Evolutionary conservation across 306 rosid species (phyloP), one percentile per base, ranked within the genome.

Genomic region (Quercus berberidifolia): DNA sequence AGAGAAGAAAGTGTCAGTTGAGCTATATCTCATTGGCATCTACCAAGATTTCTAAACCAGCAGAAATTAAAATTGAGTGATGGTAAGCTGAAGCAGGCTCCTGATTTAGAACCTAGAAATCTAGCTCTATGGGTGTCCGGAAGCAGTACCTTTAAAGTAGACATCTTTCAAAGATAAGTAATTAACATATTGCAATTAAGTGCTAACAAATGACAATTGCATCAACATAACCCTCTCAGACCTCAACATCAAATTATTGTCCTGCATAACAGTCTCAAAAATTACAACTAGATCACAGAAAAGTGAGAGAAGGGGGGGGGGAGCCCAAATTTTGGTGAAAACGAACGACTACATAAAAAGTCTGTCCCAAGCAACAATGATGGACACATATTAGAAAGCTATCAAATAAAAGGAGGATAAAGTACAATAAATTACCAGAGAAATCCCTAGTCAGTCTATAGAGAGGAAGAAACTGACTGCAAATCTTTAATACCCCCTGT

Each of bases 371-470:
- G 82, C 46, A 64, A n/a, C 64, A 71, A 31, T 76, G 35, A 14
- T 6, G 9, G 78, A 55, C 73, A 77, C 64, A 30, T 6, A 64
- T 28, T 21, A 25, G 8, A 67, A 76, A 55, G 15, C 68, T 65
- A 52, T 8, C 14, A 21, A 43, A 73, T 11, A 31, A 41, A 14
- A 72, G 17, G 17, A 31, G n/a, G 57, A 59, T 76, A 74, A 87
- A 80, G 72, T 51, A 76, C 41, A 52, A 64, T 77, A 38, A 80
- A 86, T 87, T 84, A 89, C 89, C 59, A 26, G 84, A 75, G 82
- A 75, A 56, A 71, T 26, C 76, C 71, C 75, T 60, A 57, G 83
- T 59, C 35, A 74, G 67, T 75, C 78, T 46, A 78, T 46, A 82
- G 64, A 83, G 78, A 17, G 77, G 83, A 62, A 60, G 86, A 72